Conservation (phyloP, 805 yeast species). For the Yamadazyma laniorum region DNA sequence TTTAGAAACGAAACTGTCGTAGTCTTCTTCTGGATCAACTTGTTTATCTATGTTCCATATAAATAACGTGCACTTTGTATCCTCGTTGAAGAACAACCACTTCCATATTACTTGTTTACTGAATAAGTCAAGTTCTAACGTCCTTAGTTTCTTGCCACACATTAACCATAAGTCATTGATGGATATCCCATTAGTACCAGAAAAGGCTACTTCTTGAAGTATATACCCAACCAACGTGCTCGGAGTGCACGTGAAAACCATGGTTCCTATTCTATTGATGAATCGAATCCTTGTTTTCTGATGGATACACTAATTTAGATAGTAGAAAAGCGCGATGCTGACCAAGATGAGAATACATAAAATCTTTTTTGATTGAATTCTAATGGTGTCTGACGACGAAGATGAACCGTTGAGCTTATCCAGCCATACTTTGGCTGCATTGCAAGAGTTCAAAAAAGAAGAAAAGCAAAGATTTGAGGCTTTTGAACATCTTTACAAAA, state of each 20-base stretch:
- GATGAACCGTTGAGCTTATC: constrained; percentile 47
- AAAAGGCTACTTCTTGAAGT: constrained; percentile 28
- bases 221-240: constrained; percentile 23
- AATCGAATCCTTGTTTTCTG: too few relatives aligned
- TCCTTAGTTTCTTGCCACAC: constrained; percentile 18
- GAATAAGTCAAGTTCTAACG: constrained; percentile 27
- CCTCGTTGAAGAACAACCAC: constrained; percentile 29
- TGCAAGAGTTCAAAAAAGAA: constrained; percentile 64
- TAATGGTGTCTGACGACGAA: constrained; percentile 35
- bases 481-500: constrained; percentile 51
- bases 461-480: constrained; percentile 55
- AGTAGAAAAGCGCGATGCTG: not conserved
- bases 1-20: constrained; percentile 17
- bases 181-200: constrained; percentile 31
- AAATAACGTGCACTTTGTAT: constrained; percentile 7
- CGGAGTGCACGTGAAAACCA: constrained; percentile 25
- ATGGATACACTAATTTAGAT: too few relatives aligned
- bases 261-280: too few relatives aligned
- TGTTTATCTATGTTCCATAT: constrained; percentile 12
- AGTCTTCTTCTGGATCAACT: constrained; percentile 10
- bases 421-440: constrained; percentile 50
- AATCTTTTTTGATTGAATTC: not conserved
- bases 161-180: constrained; percentile 28
- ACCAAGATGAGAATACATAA: not conserved
- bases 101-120: constrained; percentile 42